Percentiles rank a stretch among this genome's conserved stretches.
Evolutionary conservation across 208 protist genomes (phyloP).

Genomic region (Herpetomonas samuelpessoai): DNA sequence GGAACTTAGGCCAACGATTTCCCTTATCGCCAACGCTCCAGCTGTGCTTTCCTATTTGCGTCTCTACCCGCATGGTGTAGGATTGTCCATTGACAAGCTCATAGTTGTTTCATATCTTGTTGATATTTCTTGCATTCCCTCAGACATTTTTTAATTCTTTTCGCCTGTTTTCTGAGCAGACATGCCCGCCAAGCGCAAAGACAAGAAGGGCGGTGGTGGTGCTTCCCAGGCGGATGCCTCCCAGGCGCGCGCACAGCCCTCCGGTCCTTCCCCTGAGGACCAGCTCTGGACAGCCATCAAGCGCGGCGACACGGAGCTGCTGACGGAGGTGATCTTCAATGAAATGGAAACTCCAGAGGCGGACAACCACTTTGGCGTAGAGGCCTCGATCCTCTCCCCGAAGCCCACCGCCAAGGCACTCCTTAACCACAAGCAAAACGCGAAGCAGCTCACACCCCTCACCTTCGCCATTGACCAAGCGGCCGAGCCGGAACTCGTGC

Average conservation of each 20-base stretch:
- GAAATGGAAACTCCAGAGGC: constrained; percentile 7
- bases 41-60: too few relatives aligned
- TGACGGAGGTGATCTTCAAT: constrained; percentile 39
- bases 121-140: too few relatives aligned
- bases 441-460: constrained; percentile 42
- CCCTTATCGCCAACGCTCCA: too few relatives aligned
- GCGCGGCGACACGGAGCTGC: constrained; percentile 29
- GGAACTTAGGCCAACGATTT: too few relatives aligned
- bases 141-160: too few relatives aligned
- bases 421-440: constrained; percentile 24
- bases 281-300: constrained; percentile 45
- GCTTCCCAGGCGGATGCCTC: neutral
- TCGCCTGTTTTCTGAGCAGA: neutral
- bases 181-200: constrained; percentile 10
- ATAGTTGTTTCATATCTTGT: too few relatives aligned
- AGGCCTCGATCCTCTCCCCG: neutral
- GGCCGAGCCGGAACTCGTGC: constrained; percentile 19
- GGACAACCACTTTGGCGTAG: constrained; percentile 13
- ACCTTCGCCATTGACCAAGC: constrained; percentile 42
- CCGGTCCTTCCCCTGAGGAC: constrained; percentile 2
- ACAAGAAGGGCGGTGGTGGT: constrained; percentile 1
- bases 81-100: too few relatives aligned
- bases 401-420: constrained; percentile 14
- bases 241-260: neutral
- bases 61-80: too few relatives aligned